Base-by-base conservation (phyloP, 2,329 filamentous ascomycete species). In the Tolypocladium endophyticum region DNA sequence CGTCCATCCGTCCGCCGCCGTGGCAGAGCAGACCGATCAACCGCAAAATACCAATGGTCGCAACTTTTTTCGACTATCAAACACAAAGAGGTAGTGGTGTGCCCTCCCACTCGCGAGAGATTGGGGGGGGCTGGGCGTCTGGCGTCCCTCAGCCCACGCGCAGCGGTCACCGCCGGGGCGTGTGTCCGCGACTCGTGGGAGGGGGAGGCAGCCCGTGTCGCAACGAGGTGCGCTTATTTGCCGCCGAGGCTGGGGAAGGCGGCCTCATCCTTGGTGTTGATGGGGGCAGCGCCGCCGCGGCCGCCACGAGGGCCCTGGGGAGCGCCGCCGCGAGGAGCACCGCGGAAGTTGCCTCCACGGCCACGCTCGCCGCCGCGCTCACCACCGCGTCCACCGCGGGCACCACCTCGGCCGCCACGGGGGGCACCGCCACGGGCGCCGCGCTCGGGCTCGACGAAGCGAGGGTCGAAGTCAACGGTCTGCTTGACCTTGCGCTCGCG, bases 401-500 rank as follows among this genome's bases (percentile, higher is more conserved):
- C 74, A 61, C 78, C 81, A 63, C 83, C 76, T 55, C 76, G 72
- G 62, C 77, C 79, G 59, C 81, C 77, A 66, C 81, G 76, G 66
- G 83, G 76, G 66, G 83, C 81, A 66, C 80, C 78, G 64, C 77
- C 76, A 61, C 80, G 76, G 65, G 76, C 70, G 64, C 85, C 70
- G 64, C 85, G 84, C 68, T 86, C 81, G 61, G 83, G 81, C 79
- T 93, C 89, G 68, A 90, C 82, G 74, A 83, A 91, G 72, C 89
- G 85, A 79, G 92, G 86, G 76, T 96, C 92, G 66, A 97, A 90
- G 72, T 96, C 91, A 70, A 97, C 75, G 73, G 89, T 77, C 76
- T 90, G 85, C 88, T 97, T 97, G 79, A 89, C 84, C 85, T 94
- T 94, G 80, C 89, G 88, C 81, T 93, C 88, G 73, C 91, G 90